Conservation (phyloP, 768 basidiomycete genomes). For the Cystoderma amianthinum region DNA sequence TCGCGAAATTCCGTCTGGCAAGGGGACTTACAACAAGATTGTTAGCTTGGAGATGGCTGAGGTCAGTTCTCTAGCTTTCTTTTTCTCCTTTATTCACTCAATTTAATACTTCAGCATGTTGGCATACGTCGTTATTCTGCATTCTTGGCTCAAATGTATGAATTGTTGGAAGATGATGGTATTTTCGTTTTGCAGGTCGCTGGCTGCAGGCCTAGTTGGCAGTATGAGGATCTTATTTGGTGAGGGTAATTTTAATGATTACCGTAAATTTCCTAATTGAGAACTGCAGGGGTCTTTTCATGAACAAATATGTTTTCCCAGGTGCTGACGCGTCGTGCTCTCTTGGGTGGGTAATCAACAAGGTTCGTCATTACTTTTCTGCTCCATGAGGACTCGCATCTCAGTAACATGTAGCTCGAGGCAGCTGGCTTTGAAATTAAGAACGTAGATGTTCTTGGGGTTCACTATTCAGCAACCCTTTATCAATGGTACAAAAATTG, state of each 20-base stretch:
- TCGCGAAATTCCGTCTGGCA: constrained; percentile 77
- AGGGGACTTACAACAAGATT: constrained; percentile 81
- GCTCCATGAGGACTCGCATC: not conserved
- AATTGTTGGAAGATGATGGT: constrained; percentile 91
- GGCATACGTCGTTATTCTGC: constrained; percentile 87
- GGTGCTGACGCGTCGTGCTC: constrained; percentile 96
- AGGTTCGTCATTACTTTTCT: constrained; percentile 23
- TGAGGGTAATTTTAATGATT: constrained; percentile 21
- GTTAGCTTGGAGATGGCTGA: constrained; percentile 98
- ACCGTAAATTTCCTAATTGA: not conserved
- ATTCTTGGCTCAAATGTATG: constrained; percentile 89
- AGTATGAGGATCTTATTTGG: constrained; percentile 98
- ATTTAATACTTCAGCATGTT: constrained; percentile 70
- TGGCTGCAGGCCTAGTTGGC: constrained; percentile 92
- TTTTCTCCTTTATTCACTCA: not conserved
- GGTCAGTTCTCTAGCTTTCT: constrained; percentile 28
- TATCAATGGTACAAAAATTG: constrained; percentile 97
- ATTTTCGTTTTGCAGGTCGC: constrained; percentile 97
- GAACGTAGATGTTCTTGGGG: constrained; percentile 93
- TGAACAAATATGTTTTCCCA: constrained; percentile 99
- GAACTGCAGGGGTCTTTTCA: constrained; percentile 74
- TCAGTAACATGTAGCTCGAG: constrained; percentile 53
- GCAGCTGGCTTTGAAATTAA: constrained; percentile 94
- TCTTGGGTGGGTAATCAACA: constrained; percentile 87
- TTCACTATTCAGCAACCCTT: constrained; percentile 92